Evolutionary conservation across 345 rosid genomes (phyloP), one percentile per base, ranked within the genome.

Genomic region (Euphorbia peplus): DNA sequence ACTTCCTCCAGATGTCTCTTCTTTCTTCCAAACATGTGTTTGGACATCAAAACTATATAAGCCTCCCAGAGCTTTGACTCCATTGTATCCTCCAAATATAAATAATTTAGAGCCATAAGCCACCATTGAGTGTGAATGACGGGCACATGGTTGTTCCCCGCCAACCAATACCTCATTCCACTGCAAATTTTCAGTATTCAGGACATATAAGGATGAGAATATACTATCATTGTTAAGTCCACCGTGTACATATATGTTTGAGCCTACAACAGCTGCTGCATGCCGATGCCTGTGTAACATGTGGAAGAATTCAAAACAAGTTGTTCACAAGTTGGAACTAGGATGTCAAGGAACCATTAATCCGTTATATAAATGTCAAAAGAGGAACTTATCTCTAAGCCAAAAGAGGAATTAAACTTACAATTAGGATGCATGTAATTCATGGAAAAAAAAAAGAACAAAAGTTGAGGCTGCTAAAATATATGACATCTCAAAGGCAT

Each of bases 101-200:
- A 84, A 91, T 70, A 89, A 42, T 70, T 75, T 79, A 24, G 91
- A 86, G 21, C 73, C 83, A 75, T 80, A 85, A 21, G 90, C 84
- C 64, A 91, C 87, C 97, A 89, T 86, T 69, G 88, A 75, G 72
- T 93, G 97, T 66, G 98, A 93, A 76, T 91, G 98, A 54, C 96
- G 91, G 1, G 88, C 88, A 75, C 86, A 84, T 7, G 96, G 97
- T 86, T 77, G 74, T 53, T 83, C 86, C 50, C 91, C 96, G 70
- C 67, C 68, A 19, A 52, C 80, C 24, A 56, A 65, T 50, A 85
- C 70, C 83, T 86, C 95, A 79, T 84, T 69, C 96, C 97, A 93
- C 28, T 57, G 80, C 63, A 88, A 73, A 58, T 62, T 76, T 46
- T 65, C 80, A 44, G 92, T 82, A 79, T 83, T 83, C 42, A 93